These are phyloP conservation scores for Talinum fruticosum DNA, from an alignment of 148 eudicot species.

Conservation along the genomic window DNA sequence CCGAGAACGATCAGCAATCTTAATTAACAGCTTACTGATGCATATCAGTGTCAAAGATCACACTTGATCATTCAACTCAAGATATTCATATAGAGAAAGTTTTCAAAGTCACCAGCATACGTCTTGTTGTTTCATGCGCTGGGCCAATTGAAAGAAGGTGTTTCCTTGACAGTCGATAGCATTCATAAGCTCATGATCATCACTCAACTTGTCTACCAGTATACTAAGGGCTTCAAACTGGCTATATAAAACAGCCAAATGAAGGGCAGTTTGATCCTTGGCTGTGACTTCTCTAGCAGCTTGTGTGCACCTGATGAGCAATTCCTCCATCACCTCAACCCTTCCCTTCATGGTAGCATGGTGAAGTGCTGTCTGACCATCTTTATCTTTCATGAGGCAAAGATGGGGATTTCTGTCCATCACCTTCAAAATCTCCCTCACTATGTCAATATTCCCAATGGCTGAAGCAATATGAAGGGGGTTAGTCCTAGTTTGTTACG, in stretches of 20 bases:
- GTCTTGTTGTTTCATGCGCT: background rate
- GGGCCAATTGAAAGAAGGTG: background rate
- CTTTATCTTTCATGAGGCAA: conserved; percentile 9
- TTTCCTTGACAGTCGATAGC: background rate
- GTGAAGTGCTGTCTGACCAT: background rate
- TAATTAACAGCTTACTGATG: too few species aligned
- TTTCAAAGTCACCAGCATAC: too few species aligned
- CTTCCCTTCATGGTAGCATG: conserved; percentile 11
- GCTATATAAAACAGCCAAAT: background rate
- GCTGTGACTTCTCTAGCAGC: conserved; percentile 1
- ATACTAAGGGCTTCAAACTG: background rate
- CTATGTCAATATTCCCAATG: background rate
- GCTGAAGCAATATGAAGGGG: conserved; percentile 5
- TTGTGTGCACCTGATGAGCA: background rate
- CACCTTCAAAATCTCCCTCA: conserved; percentile 5
- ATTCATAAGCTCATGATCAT: background rate
- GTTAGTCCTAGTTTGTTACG: background rate
- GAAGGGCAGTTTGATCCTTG: background rate
- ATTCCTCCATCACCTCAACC: background rate
- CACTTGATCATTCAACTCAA: too few species aligned
- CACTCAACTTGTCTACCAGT: background rate
- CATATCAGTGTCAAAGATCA: too few species aligned
- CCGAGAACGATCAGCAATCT: too few species aligned
- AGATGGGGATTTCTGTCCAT: background rate
- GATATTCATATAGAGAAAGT: too few species aligned